Evolutionary conservation across 2,329 filamentous ascomycete species (phyloP).

Genomic region (Daldinia sp.): DNA sequence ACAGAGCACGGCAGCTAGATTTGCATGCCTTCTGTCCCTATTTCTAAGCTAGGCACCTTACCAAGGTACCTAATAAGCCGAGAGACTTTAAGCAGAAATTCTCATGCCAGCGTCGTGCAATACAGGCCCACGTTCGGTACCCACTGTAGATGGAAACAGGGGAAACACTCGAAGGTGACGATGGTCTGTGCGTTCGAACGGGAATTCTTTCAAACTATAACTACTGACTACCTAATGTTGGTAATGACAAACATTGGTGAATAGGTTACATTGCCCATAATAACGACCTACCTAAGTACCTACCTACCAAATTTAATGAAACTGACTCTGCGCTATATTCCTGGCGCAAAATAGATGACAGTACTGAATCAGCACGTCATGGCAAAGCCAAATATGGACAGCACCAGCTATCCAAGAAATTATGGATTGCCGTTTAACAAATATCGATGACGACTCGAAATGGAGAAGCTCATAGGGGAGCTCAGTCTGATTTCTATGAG

Average conservation of each 20-base stretch:
- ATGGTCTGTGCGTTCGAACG: conserved; percentile 8
- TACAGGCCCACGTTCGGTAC: conserved; percentile 5
- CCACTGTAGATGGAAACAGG: conserved; percentile 4
- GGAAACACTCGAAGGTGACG: not conserved
- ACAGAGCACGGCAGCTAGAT: conserved; percentile 14
- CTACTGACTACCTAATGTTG: not conserved
- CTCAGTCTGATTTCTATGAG: not conserved
- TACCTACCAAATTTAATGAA: not conserved
- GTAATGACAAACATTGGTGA: not conserved
- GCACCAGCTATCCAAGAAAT: not conserved
- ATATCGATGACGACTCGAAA: conserved; percentile 19
- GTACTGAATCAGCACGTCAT: conserved; percentile 39
- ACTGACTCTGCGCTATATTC: conserved; percentile 9
- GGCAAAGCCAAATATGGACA: not conserved
- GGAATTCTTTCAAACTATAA: not conserved
- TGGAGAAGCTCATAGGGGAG: conserved; percentile 4
- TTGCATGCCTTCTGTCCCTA: conserved; percentile 5
- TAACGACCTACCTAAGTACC: not conserved
- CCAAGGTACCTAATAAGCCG: not conserved
- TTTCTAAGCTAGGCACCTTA: too few species aligned
- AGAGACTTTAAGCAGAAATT: not conserved
- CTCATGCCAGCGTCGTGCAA: conserved; percentile 17
- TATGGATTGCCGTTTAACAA: conserved; percentile 18
- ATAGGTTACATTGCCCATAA: not conserved
- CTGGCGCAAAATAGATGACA: conserved; percentile 24